Evolutionary conservation across 257 asterid genomes (phyloP), one percentile per base, ranked within the genome.

Genomic region (Penstemon barbatus): DNA sequence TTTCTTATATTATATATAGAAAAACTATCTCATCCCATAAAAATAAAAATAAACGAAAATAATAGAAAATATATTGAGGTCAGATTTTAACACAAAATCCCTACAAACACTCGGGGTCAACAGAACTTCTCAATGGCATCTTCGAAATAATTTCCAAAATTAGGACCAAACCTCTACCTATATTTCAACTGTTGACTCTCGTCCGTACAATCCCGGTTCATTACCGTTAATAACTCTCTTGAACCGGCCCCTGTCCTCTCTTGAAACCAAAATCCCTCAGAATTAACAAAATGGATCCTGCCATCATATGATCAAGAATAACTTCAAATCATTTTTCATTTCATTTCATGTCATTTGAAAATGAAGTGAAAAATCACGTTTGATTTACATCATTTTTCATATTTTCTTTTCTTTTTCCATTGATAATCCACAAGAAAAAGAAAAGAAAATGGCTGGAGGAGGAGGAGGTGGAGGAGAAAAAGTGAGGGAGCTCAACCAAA

Each of bases 401-500:
- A 41, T 42, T 61, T 25, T 41, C 13, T n/a, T 50, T 33, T 10
- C 19, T 45, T 61, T 36, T 36, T 25, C 33, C 8, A 63, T 12
- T 3, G 3, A 9, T 49, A 49, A 10, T 49, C 15, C n/a, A 33
- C 11, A 45, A 41, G 1, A 39, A 37, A 3, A 11, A 51, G 3
- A 7, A 65, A 65, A 51, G 11, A 33, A 44, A n/a, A 83, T 80
- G 88, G 75, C 57, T 3, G 89, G 83, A 44, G 87, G 87, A 15
- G 85, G 77, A 74, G 25, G 42, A 57, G 79, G 69, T 12, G 66
- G 68, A n/a, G 68, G 77, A 6, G 77, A 74, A 8, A 19, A 25
- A 1, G 41, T 66, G 33, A 72, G 87, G 75, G 82, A 84, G 70
- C 89, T 84, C 66, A 85, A 84, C 77, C 73, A 67, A 57, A 84